Conservation (phyloP, 352 stramenopile genomes). For the Peronospora farinosa region DNA sequence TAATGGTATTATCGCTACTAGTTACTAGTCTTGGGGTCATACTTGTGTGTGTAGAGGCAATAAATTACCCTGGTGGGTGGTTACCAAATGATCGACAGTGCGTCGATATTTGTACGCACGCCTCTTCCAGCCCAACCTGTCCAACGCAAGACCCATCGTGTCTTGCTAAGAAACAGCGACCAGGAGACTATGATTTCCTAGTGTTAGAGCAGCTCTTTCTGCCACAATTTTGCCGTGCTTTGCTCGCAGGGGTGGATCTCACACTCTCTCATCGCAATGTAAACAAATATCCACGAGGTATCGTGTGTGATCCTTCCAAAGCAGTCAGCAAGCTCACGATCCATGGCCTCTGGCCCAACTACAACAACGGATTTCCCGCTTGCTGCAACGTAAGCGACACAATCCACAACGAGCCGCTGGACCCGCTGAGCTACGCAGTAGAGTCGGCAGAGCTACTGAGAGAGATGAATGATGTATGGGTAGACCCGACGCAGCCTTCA, state of each 20-base stretch:
- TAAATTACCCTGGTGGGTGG: constrained; percentile 47
- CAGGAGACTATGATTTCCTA: constrained; percentile 49
- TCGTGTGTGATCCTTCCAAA: constrained; percentile 28
- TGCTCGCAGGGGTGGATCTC: constrained; percentile 40
- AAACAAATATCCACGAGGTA: constrained; percentile 36
- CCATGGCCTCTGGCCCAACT: constrained; percentile 54
- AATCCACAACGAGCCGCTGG: constrained; percentile 33
- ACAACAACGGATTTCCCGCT: constrained; percentile 31
- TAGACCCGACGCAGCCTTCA: constrained; percentile 41
- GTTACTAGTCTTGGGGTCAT: background rate
- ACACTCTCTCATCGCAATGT: constrained; percentile 51
- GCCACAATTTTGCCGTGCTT: constrained; percentile 49
- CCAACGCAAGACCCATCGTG: constrained; percentile 31
- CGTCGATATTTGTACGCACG: constrained; percentile 40
- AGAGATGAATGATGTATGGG: constrained; percentile 35
- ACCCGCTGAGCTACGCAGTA: constrained; percentile 23
- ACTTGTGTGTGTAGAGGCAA: constrained; percentile 1
- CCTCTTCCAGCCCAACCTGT: constrained; percentile 18
- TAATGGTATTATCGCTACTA: background rate
- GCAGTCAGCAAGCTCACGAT: constrained; percentile 35
- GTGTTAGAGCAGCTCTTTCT: constrained; percentile 51
- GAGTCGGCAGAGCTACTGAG: constrained; percentile 29
- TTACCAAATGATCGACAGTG: constrained; percentile 22
- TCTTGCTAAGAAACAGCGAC: constrained; percentile 31
- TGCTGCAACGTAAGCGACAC: constrained; percentile 42